phyloP scores from a whole-genome alignment of 169 alveolate genomes.

The Theileria annulata region DNA sequence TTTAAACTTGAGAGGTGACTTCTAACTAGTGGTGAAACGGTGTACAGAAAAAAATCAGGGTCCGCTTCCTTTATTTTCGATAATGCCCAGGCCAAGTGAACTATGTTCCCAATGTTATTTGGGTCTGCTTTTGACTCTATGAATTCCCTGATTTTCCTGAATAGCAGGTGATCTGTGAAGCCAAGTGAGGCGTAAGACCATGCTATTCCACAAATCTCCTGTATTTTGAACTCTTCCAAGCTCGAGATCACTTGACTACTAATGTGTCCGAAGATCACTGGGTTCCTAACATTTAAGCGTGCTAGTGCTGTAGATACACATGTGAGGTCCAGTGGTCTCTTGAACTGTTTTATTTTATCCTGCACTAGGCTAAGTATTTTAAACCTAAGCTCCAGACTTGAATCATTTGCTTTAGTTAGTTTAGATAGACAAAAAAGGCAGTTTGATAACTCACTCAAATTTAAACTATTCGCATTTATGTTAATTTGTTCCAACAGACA shows the following conservation, averaged over 20 bases:
- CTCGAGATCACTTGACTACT: conserved; percentile 34
- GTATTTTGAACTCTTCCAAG: conserved; percentile 38
- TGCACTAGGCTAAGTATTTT: conserved; percentile 36
- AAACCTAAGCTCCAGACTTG: conserved; percentile 44
- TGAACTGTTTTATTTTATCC: conserved; percentile 47
- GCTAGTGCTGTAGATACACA: conserved; percentile 68
- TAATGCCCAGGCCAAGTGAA: conserved; percentile 65
- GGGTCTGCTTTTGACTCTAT: conserved; percentile 51
- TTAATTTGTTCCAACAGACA: conserved; percentile 24
- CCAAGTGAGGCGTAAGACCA: conserved; percentile 66
- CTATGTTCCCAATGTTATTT: conserved; percentile 28
- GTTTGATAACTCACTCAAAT: conserved; percentile 50
- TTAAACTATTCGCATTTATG: conserved; percentile 28
- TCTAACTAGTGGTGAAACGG: conserved; percentile 62
- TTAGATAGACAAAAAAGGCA: conserved; percentile 49
- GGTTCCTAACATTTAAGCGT: conserved; percentile 60
- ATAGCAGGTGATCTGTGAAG: conserved; percentile 45
- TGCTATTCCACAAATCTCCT: conserved; percentile 61
- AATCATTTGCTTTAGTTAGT: conserved; percentile 19
- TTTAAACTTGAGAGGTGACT: conserved; percentile 37
- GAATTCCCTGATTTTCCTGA: conserved; percentile 31
- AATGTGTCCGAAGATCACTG: conserved; percentile 51
- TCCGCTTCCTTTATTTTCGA: conserved; percentile 54
- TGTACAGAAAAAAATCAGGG: conserved; percentile 51
- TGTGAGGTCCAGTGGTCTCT: conserved; percentile 54